Evolutionary conservation across 2,329 filamentous ascomycete species (phyloP), one percentile per base, ranked within the genome.

Genomic region (Neofusicoccum kwambonambiense): DNA sequence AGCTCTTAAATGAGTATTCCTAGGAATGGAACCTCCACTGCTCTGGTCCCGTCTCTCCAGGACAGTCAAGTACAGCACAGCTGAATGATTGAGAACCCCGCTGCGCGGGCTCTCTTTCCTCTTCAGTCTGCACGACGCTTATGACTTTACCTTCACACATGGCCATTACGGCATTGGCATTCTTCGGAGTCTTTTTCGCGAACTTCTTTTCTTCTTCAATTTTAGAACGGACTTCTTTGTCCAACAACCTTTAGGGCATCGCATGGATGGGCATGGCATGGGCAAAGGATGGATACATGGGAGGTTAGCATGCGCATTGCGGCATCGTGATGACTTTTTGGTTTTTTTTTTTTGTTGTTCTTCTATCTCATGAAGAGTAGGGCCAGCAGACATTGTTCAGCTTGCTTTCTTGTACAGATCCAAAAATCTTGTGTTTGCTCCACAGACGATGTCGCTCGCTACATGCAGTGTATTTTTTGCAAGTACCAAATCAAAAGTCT

Each of bases 251-350:
- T 49, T 49, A 8, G 45, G 45, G 22, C 45, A 49, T 49, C 17
- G 45, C 17, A 49, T 49, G 45, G 45, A 49, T 5, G 6, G 45
- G n/a, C 17, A 49, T 49, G 45, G 45, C 4, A 7, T 31, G 39
- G 19, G 39, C 17, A 22, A 22, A 22, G 41, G 37, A 34, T n/a
- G 39, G 51, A 42, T 42, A 22, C 19, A 15, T 57, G 47, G n/a
- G 12, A 56, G 19, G 19, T 22, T 22, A 22, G 39, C 52, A 57
- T 57, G 52, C 52, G 11, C 52, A 57, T 57, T 51, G 19, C 19
- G n/a, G 37, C 39, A 44, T 57, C 13, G 52, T 15, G 52, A 22
- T 57, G 8, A 37, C 37, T 15, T 92, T 91, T 90, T 92, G 19
- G 19, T 22, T 19, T 19, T 22, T 22, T 22, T 22, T 22, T 22